phyloP scores from a whole-genome alignment of 768 basidiomycete species.

The Phlegmacium glaucopus region DNA sequence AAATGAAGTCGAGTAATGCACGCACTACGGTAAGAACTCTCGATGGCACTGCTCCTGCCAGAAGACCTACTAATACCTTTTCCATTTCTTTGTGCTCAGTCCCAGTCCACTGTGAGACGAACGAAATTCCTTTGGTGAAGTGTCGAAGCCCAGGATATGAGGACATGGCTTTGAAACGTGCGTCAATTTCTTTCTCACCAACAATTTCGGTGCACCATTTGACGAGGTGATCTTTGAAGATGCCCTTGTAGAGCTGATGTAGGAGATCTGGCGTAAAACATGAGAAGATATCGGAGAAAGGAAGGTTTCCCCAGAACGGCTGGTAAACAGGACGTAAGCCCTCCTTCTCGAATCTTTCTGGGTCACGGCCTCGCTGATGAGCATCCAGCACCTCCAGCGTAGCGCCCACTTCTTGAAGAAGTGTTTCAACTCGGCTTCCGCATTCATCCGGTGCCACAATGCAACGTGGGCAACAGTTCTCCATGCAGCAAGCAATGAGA shows the following conservation, averaged over 20 bases:
- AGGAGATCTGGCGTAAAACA: constrained; percentile 41
- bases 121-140: constrained; percentile 29
- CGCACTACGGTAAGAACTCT: constrained; percentile 17
- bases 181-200: constrained; percentile 29
- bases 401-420: neutral
- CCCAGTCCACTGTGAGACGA: constrained; percentile 2
- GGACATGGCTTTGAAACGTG: constrained; percentile 27
- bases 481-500: neutral
- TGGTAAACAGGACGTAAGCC: constrained; percentile 14
- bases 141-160: constrained; percentile 24
- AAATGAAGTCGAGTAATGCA: constrained; percentile 27
- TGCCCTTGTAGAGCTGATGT: constrained; percentile 45
- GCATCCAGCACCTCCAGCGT: neutral
- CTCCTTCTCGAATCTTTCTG: constrained; percentile 9
- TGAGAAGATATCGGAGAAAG: constrained; percentile 36
- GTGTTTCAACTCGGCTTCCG: constrained; percentile 9
- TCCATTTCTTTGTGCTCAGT: constrained; percentile 38
- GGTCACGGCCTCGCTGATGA: neutral
- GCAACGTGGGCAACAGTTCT: constrained; percentile 14
- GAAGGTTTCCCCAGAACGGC: constrained; percentile 43
- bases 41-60: constrained; percentile 23
- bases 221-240: constrained; percentile 42
- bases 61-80: constrained; percentile 28
- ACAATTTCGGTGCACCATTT: constrained; percentile 25
- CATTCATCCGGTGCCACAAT: constrained; percentile 7